These are phyloP conservation scores for Lentinula lateritia DNA, from an alignment of 768 basidiomycete species.

Conservation along the genomic window DNA sequence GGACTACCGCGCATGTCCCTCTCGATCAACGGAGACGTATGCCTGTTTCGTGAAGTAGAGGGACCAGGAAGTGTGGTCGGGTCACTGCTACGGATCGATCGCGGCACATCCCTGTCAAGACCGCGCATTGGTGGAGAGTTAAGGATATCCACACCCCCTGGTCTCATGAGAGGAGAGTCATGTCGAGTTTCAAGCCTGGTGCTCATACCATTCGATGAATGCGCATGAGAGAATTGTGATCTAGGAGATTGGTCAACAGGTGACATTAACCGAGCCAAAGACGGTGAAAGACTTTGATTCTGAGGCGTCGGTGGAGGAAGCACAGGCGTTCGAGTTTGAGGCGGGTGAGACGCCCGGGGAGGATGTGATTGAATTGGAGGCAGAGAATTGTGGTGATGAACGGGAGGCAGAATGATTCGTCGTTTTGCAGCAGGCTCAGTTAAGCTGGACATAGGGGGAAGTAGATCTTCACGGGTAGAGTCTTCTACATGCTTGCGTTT, in stretches of 20 bases:
- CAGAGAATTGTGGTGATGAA: conserved; percentile 10
- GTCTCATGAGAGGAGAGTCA: conserved; percentile 4
- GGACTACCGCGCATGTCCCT: not conserved
- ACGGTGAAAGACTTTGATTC: conserved; percentile 54
- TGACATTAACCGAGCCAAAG: conserved; percentile 60
- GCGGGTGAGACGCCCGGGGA: conserved; percentile 15
- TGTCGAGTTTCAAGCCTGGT: not conserved
- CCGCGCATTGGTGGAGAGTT: conserved; percentile 7
- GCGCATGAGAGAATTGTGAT: not conserved
- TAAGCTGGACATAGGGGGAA: conserved; percentile 17
- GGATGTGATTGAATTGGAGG: conserved; percentile 23
- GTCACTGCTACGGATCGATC: not conserved
- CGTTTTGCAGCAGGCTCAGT: conserved; percentile 28
- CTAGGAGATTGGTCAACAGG: conserved; percentile 23
- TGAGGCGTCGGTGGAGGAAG: conserved; percentile 31
- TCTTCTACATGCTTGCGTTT: conserved; percentile 45
- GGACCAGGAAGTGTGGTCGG: not conserved
- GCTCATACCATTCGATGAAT: not conserved
- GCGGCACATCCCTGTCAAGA: not conserved
- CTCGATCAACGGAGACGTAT: not conserved
- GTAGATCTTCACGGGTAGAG: conserved; percentile 17
- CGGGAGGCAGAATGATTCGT: conserved; percentile 21
- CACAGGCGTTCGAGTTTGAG: conserved; percentile 11
- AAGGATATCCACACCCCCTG: conserved; percentile 3
- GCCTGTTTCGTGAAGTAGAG: not conserved